Conservation (phyloP, 495 filamentous ascomycete species). For the Talaromyces trachyspermus region DNA sequence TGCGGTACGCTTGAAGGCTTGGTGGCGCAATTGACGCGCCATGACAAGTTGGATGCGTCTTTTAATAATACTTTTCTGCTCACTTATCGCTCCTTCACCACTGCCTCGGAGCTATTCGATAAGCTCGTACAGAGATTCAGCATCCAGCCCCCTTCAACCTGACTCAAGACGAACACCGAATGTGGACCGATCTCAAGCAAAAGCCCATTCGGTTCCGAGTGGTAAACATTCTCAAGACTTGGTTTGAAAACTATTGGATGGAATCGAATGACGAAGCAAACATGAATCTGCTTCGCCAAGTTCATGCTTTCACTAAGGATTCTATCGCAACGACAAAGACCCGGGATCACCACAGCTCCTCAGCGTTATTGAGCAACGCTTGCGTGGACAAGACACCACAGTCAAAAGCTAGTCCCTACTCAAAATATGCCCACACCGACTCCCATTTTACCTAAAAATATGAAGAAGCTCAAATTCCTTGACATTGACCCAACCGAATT, state of each 20-base stretch:
- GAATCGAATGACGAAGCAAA: constrained; percentile 78
- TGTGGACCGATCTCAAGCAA: constrained; percentile 91
- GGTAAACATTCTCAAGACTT: constrained; percentile 94
- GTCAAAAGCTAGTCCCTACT: constrained; percentile 81
- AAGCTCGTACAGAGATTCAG: constrained; percentile 84
- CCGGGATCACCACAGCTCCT: constrained; percentile 76
- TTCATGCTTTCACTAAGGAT: constrained; percentile 85
- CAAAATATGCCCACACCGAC: constrained; percentile 69
- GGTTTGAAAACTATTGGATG: constrained; percentile 99
- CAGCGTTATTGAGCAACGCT: constrained; percentile 76
- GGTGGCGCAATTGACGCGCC: constrained; percentile 93
- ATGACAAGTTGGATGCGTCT: constrained; percentile 88
- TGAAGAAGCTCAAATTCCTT: constrained; percentile 98
- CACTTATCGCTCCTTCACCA: constrained; percentile 92
- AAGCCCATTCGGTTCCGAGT: constrained; percentile 91
- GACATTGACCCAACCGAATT: constrained; percentile 96
- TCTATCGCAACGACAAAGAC: constrained; percentile 88
- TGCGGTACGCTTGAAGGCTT: constrained; percentile 83
- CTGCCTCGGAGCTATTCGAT: constrained; percentile 84
- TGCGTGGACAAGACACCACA: constrained; percentile 80
- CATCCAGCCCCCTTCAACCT: constrained; percentile 89
- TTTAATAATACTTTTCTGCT: constrained; percentile 98
- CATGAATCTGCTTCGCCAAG: constrained; percentile 75
- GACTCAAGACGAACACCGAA: constrained; percentile 64
- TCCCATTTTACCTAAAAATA: constrained; percentile 95